Evolutionary conservation across 2,329 filamentous ascomycete species (phyloP), one percentile per base, ranked within the genome.

Genomic region (Ampelomyces quisqualis): DNA sequence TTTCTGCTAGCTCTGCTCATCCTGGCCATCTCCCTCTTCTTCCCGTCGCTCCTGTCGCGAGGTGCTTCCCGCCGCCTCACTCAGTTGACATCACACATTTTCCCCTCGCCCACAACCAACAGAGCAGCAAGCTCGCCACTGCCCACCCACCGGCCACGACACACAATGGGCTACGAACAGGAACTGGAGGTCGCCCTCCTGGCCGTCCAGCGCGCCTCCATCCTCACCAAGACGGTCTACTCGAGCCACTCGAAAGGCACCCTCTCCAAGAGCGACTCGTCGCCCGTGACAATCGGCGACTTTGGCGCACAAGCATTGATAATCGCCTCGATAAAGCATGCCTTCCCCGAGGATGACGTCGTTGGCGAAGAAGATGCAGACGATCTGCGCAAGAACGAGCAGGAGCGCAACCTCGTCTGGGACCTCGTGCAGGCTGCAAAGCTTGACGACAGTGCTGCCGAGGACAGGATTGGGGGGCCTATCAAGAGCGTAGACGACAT

Each of bases 231-330:
- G 69, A 80, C 80, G 48, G 86, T 90, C 64, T 88, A 87, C 75
- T 77, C 90, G 72, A 86, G 91, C 58, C 93, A 91, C 71, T 86
- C 89, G 59, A 97, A 97, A 74, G 91, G 91, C 57, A 96, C 93
- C 31, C 78, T 95, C 36, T 86, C 85, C 68, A 98, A 98, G 75
- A 85, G 88, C 70, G 93, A 98, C 77, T 89, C 88, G 67, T 95
- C 90, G 7, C 93, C 93, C 53, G 93, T 98, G 60, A 98, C 93
- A 13, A 93, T 97, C 59, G 93, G 91, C 68, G 93, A 98, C 74
- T 97, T 95, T 69, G 93, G 93, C 63, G 94, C 93, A 24, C 93
- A 98, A 75, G 90, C 93, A 21, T 81, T 98, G 53, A 95, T 98
- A 71, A 95, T 97, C 64, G 79, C 84, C 42, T 91, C 91, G 19